Evolutionary conservation across 441 rosid genomes (phyloP), one percentile per base, ranked within the genome.

Genomic region (Erodium trifolium): DNA sequence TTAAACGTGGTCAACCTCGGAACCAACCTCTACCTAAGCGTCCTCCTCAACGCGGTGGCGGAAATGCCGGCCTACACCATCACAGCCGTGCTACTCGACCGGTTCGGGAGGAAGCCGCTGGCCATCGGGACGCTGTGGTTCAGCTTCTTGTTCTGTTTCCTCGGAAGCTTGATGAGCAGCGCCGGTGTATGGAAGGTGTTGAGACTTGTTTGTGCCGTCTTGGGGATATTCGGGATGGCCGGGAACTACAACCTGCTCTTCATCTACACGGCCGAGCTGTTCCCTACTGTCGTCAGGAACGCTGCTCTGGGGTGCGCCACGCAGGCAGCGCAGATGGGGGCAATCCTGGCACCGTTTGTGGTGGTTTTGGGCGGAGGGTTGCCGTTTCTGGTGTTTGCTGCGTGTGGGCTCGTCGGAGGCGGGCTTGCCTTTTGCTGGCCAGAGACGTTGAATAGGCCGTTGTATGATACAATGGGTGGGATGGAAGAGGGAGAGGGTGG

Each of bases 261-360:
- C 37, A 93, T 93, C 67, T 91, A 93, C 75, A 86, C 90, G 0
- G 70, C 93, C 0, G 97, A 93, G 84, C 72, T 93, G 70, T 93
- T 93, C 73, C 98, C 97, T 0, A 93, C 98, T 0, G 96, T 89
- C 69, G 97, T 90, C 73, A 86, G 98, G 75, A 93, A 90, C 63
- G 97, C 92, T 0, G 94, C 98, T 0, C 83, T 93, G 13, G 97
- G 98, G 1, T 82, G 86, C 18, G 88, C 93, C 2, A 81, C 98
- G 16, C 98, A 89, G 69, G 89, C 92, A 2, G 75, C 89, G 1
- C 94, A 93, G 66, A 82, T 89, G 86, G 97, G 98, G 41, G 98
- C 98, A 13, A 89, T 93, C 10, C 68, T 91, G 72, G 92, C 90
- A 9, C 98, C 98, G 0, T 67, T 93, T 19, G 92, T 93, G 73